phyloP scores from a whole-genome alignment of 2,329 filamentous ascomycete genomes.

The Aspergillus vadensis region DNA sequence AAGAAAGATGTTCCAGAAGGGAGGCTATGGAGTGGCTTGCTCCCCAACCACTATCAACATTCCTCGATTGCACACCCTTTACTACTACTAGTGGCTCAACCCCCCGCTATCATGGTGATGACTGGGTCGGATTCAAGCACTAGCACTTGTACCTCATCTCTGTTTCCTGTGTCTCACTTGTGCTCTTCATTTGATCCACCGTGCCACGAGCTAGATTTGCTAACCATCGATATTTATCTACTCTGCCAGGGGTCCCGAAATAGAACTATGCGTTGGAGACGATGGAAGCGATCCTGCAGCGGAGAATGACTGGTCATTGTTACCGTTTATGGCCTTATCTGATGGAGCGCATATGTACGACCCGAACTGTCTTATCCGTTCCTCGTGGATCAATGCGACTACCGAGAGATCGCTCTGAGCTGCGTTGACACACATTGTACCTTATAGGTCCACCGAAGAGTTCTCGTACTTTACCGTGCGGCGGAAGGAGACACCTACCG shows the following conservation, averaged over 20 bases:
- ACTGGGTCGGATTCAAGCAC: neutral
- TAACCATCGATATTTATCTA: neutral
- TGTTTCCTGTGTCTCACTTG: neutral
- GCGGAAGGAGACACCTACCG: constrained; percentile 48
- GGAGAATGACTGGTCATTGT: constrained; percentile 84
- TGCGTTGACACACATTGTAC: constrained; percentile 14
- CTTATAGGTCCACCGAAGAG: constrained; percentile 76
- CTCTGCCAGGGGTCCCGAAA: constrained; percentile 73
- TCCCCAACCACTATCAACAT: neutral
- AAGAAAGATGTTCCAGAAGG: neutral
- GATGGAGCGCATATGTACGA: constrained; percentile 91
- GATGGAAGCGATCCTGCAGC: constrained; percentile 75
- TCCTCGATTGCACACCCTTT: neutral
- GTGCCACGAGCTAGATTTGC: neutral
- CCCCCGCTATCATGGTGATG: neutral
- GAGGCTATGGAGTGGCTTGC: neutral
- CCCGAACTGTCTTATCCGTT: neutral
- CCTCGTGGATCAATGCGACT: neutral
- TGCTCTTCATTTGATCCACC: neutral
- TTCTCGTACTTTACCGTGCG: constrained; percentile 98
- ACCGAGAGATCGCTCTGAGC: neutral
- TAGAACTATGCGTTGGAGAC: constrained; percentile 86
- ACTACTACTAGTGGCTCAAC: neutral
- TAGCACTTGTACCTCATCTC: neutral
- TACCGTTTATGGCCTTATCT: constrained; percentile 95